Conservation (phyloP, 2,329 filamentous ascomycete genomes). For the Calonectria ilicicola region DNA sequence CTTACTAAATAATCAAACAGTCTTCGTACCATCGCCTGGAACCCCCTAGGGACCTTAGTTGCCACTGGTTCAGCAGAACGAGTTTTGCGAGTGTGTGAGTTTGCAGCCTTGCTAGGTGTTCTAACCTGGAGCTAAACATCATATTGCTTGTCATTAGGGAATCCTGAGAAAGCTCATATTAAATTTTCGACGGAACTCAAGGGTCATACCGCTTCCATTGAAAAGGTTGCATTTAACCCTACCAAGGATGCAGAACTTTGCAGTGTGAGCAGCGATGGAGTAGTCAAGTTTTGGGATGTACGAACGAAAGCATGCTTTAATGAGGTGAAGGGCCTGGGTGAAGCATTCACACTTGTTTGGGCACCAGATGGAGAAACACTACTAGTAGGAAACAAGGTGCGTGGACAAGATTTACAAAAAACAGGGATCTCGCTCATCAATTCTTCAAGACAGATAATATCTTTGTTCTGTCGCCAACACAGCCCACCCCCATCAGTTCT, state of each 20-base stretch:
- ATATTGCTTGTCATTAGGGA: constrained; percentile 62
- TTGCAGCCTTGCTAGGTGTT: background rate
- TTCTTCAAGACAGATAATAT: constrained; percentile 68
- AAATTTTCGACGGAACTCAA: constrained; percentile 82
- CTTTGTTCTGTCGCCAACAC: constrained; percentile 71
- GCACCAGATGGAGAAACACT: constrained; percentile 77
- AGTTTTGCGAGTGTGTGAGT: constrained; percentile 78
- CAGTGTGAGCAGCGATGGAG: constrained; percentile 79
- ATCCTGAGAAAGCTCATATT: constrained; percentile 79
- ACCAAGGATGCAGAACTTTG: constrained; percentile 82
- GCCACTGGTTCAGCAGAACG: constrained; percentile 82
- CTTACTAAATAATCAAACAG: constrained; percentile 53
- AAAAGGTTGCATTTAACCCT: constrained; percentile 84
- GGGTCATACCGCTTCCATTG: constrained; percentile 73
- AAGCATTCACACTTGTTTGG: constrained; percentile 80
- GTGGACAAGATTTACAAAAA: constrained; percentile 29
- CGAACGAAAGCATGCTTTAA: constrained; percentile 77
- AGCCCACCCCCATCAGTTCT: constrained; percentile 65
- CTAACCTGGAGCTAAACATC: background rate
- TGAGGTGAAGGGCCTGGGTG: constrained; percentile 74
- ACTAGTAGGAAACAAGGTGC: constrained; percentile 79
- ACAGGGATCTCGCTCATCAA: background rate
- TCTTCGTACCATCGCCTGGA: constrained; percentile 88
- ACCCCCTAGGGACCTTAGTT: constrained; percentile 83
- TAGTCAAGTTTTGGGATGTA: constrained; percentile 85